Evolutionary conservation across 305 asterid species (phyloP).

Genomic region (Solanum aculeatissimum): DNA sequence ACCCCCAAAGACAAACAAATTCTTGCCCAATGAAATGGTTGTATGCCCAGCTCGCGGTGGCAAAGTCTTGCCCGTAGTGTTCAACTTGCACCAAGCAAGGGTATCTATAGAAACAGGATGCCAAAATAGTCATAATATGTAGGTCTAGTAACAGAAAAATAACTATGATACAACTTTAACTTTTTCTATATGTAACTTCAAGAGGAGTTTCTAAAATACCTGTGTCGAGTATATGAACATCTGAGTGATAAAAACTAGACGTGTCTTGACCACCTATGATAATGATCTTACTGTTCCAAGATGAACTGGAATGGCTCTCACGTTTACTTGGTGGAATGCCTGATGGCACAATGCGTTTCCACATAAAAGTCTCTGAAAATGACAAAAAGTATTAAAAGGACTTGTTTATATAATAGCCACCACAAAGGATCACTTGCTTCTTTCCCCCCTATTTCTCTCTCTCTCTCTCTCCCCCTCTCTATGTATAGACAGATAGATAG

Average conservation of each 20-base stretch:
- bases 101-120: constrained; percentile 47
- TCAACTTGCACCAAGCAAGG: constrained; percentile 83
- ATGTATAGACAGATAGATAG: background rate
- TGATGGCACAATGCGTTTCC: constrained; percentile 78
- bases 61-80: constrained; percentile 73
- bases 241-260: constrained; percentile 66
- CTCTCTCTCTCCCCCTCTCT: background rate
- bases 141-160: background rate
- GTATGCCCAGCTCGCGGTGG: constrained; percentile 99
- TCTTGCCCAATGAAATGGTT: constrained; percentile 62
- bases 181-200: background rate
- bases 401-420: background rate
- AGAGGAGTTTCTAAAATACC: constrained; percentile 18
- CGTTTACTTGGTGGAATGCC: constrained; percentile 98
- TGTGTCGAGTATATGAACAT: constrained; percentile 90
- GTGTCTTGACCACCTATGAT: constrained; percentile 97
- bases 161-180: background rate
- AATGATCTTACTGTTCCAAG: constrained; percentile 84
- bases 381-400: constrained; percentile 4
- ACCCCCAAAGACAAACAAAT: constrained; percentile 89
- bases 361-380: constrained; percentile 63
- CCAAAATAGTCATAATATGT: constrained; percentile 8
- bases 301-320: constrained; percentile 86
- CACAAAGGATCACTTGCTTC: background rate
- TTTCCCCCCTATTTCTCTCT: background rate